Percentiles rank a stretch among this genome's conserved stretches.
Evolutionary conservation across 106 monocot genomes (phyloP).

Genomic region (Triglochin maritima): DNA sequence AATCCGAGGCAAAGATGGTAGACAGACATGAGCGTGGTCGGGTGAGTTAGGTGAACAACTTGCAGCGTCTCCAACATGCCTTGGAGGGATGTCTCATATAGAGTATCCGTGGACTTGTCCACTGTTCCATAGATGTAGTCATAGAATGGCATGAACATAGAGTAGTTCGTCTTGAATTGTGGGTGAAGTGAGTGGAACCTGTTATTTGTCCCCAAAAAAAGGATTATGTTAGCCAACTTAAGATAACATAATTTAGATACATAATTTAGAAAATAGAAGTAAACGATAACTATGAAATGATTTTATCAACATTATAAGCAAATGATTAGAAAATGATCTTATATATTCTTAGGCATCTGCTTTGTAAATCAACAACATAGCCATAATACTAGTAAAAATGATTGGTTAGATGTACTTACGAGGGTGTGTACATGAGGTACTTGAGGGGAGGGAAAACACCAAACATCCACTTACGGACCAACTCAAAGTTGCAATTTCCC

Average conservation of each 20-base stretch:
- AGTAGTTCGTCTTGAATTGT: constrained; percentile 64
- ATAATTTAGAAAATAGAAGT: too few species aligned
- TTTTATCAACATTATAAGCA: too few species aligned
- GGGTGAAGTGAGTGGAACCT: constrained; percentile 83
- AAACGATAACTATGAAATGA: too few species aligned
- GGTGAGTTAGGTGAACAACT: constrained; percentile 55
- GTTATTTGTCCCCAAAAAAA: not conserved
- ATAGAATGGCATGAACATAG: constrained; percentile 77
- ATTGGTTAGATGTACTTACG: constrained; percentile 35
- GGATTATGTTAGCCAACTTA: not conserved
- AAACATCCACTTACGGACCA: constrained; percentile 52
- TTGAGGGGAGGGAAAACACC: constrained; percentile 44
- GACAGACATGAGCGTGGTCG: constrained; percentile 39
- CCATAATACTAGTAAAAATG: not conserved
- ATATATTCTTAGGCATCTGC: too few species aligned
- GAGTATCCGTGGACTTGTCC: constrained; percentile 33
- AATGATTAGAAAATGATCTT: too few species aligned
- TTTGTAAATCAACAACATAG: too few species aligned
- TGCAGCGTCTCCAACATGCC: constrained; percentile 27
- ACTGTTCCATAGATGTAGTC: constrained; percentile 55
- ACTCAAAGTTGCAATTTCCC: constrained; percentile 89
- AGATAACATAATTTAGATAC: not conserved
- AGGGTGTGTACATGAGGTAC: constrained; percentile 70
- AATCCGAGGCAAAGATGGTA: constrained; percentile 40
- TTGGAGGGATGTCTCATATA: constrained; percentile 33